Conservation (phyloP, 495 filamentous ascomycete genomes). For the Tuber calosporum region DNA sequence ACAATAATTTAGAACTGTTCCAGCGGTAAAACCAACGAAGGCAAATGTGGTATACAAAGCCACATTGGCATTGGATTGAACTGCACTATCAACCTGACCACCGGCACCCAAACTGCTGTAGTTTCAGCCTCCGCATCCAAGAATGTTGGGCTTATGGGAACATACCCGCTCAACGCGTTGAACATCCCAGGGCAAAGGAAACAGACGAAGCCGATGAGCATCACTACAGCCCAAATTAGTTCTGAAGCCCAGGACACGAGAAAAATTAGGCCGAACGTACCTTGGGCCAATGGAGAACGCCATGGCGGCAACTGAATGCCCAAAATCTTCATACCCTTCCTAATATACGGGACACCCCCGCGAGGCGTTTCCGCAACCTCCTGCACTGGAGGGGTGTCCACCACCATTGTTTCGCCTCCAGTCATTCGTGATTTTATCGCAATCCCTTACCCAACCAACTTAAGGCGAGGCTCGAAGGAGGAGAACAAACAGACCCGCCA, state of each 20-base stretch:
- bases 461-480: background rate
- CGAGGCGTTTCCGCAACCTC: background rate
- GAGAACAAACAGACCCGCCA: background rate
- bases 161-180: slow-evolving; percentile 60
- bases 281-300: slow-evolving; percentile 38
- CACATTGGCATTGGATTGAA: slow-evolving; percentile 62
- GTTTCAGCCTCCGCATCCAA: slow-evolving; percentile 11
- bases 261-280: slow-evolving; percentile 11
- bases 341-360: slow-evolving; percentile 1
- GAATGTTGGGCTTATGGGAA: background rate
- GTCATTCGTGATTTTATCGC: background rate
- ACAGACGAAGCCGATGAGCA: slow-evolving; percentile 75
- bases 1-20: slow-evolving; percentile 52
- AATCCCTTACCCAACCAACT: background rate
- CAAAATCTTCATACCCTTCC: slow-evolving; percentile 25
- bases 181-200: slow-evolving; percentile 81
- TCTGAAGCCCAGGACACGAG: background rate
- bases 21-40: slow-evolving; percentile 79
- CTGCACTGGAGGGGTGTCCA: background rate
- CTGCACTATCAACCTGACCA: slow-evolving; percentile 57
- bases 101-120: slow-evolving; percentile 58
- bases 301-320: slow-evolving; percentile 36
- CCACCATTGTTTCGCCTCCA: background rate
- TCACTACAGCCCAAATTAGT: slow-evolving; percentile 23
- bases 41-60: slow-evolving; percentile 78